Percentiles rank a stretch among this genome's conserved stretches.
Conservation (phyloP, 805 yeast species). For the Nakazawaea wyomingensis region DNA sequence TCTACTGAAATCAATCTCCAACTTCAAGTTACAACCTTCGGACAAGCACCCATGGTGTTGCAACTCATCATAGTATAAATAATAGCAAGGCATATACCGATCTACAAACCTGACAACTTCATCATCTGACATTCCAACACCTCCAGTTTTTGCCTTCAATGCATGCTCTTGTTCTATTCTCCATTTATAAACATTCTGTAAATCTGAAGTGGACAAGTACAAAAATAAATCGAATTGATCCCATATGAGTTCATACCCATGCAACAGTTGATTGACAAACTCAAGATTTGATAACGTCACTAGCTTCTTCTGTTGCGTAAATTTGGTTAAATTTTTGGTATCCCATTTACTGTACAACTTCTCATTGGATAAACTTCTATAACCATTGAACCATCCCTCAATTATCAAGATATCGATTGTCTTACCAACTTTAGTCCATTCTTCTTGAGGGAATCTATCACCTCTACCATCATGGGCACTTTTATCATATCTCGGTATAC, state of each 20-base stretch:
- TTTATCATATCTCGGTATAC: conserved; percentile 75
- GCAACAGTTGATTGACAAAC: conserved; percentile 48
- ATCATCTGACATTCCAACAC: conserved; percentile 75
- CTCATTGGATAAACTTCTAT: conserved; percentile 34
- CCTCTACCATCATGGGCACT: conserved; percentile 69
- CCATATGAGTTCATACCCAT: conserved; percentile 52
- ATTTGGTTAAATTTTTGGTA: conserved; percentile 16
- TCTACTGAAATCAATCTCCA: no score
- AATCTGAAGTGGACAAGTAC: conserved; percentile 52
- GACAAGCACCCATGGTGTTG: no score
- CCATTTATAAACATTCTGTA: conserved; percentile 72
- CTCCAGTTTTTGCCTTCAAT: conserved; percentile 40
- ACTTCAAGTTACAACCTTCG: no score
- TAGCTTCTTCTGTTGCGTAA: conserved; percentile 10
- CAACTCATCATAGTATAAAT: conserved; percentile 59
- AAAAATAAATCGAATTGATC: conserved; percentile 52
- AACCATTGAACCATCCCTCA: conserved; percentile 97
- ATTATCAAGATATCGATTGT: conserved; percentile 60
- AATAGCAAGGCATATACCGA: conserved; percentile 83
- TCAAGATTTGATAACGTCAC: conserved; percentile 18
- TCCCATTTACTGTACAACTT: conserved; percentile 26
- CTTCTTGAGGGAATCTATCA: conserved; percentile 46
- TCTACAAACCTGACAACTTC: conserved; percentile 67
- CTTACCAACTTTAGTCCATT: conserved; percentile 31
- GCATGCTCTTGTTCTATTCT: conserved; percentile 70